Conservation (phyloP, 2,329 filamentous ascomycete species). For the Aureobasidium sp. region DNA sequence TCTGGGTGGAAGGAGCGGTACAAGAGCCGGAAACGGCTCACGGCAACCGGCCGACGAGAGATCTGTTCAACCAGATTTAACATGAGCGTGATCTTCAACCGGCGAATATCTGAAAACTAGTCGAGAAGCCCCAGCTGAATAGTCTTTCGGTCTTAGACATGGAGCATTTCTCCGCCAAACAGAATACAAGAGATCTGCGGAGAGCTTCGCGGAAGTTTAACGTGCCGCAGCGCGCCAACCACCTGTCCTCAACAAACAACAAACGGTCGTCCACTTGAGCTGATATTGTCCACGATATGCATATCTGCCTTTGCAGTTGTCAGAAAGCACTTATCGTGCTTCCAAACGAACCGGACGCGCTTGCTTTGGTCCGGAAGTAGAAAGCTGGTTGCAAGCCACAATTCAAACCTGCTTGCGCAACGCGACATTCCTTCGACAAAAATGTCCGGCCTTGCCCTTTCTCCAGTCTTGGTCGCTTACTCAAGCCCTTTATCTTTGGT, state of each 20-base stretch:
- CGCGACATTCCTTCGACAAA: slow-evolving; percentile 1
- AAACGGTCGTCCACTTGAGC: background rate
- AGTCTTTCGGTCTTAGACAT: background rate
- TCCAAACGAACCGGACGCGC: background rate
- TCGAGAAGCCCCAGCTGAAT: background rate
- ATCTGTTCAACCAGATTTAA: background rate
- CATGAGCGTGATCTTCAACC: background rate
- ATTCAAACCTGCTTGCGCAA: background rate
- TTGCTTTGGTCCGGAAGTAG: background rate
- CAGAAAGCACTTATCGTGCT: background rate
- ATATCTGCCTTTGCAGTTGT: background rate
- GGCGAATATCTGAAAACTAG: background rate
- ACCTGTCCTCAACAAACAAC: background rate
- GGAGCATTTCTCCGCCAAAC: background rate
- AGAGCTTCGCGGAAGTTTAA: slow-evolving; percentile 1
- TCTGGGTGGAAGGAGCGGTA: background rate
- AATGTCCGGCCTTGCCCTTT: background rate
- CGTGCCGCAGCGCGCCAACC: background rate
- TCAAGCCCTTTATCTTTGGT: background rate
- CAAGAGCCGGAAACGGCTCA: slow-evolving; percentile 3
- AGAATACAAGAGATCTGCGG: background rate
- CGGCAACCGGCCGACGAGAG: background rate
- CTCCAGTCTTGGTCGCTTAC: background rate
- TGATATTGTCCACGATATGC: background rate
- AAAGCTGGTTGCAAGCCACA: background rate